Evolutionary conservation across 2,329 filamentous ascomycete species (phyloP).

Genomic region (Ophiostoma himal-ulmi): DNA sequence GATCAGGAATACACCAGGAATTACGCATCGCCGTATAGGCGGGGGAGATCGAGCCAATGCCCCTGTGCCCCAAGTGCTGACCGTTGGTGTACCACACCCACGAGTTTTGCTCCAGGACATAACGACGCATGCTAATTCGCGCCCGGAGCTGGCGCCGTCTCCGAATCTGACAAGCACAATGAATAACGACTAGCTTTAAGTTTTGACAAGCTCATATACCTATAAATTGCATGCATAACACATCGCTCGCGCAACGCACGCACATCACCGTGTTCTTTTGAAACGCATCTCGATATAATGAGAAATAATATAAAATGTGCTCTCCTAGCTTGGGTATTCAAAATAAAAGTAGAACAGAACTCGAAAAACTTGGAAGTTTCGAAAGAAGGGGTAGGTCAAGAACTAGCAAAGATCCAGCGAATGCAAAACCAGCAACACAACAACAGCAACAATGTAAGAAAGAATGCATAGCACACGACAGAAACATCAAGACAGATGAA

Average conservation of each 20-base stretch:
- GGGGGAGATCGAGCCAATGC: background rate
- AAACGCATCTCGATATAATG: background rate
- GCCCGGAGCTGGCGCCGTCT: background rate
- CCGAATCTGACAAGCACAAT: background rate
- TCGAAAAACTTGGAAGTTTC: background rate
- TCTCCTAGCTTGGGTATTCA: conserved; percentile 8
- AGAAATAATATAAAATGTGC: background rate
- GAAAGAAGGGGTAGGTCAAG: background rate
- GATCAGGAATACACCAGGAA: background rate
- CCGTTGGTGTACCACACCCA: background rate
- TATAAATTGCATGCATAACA: background rate
- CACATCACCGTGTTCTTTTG: background rate
- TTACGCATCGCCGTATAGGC: background rate
- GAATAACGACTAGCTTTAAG: background rate
- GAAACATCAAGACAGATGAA: conserved; percentile 3
- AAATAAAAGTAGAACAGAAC: conserved; percentile 6
- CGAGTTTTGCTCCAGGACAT: background rate
- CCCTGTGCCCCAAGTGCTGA: conserved; percentile 3
- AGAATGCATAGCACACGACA: background rate
- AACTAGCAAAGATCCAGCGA: background rate
- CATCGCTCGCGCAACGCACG: background rate
- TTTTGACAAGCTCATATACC: background rate
- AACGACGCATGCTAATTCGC: background rate
- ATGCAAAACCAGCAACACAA: background rate
- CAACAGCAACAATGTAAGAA: background rate